Evolutionary conservation across 495 filamentous ascomycete species (phyloP), one percentile per base, ranked within the genome.

Genomic region (Hyphodiscus hymeniophilus): DNA sequence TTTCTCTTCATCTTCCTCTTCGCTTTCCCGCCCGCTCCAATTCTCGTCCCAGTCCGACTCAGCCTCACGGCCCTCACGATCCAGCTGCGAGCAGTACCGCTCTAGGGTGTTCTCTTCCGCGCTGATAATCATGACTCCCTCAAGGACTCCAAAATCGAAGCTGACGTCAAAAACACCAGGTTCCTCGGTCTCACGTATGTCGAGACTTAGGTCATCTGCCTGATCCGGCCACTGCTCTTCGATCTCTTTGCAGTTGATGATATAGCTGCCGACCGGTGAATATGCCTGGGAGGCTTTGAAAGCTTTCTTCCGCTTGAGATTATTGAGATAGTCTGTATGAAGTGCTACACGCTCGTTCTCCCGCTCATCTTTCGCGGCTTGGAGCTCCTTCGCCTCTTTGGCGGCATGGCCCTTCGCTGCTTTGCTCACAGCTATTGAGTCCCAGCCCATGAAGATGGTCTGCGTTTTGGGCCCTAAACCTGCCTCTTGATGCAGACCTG

Each of bases 81-180:
- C 55, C 6, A 51, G 31, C 20, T 36, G 16, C 20, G 38, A 24
- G 40, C 47, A 36, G 48, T 57, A 55, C 10, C 22, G 12, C 23
- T 54, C 24, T 28, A 60, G 39, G 21, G 21, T 31, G 5, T 39
- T 6, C 24, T 55, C 33, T 22, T 50, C 30, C 7, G 45, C 28
- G n/a, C 44, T 42, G 42, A 55, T 22, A 2, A 50, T 21, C 56
- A 59, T 59, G 26, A 56, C 20, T 33, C 56, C 56, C 32, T 56
- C 42, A 11, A 53, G 13, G 22, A 56, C 16, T 22, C 56, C 42
- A 22, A 59, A 52, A 28, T 59, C 21, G 40, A 56, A 59, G 4
- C 40, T 40, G 17, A 41, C 56, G 17, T 41, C 17, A 46, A 50
- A 59, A 13, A 59, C 31, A 12, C 38, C 45, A 11, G 22, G 20